Evolutionary conservation across 176 grass and related monocot species (phyloP), one percentile per base, ranked within the genome.

Genomic region (Tillandsia fasciculata): DNA sequence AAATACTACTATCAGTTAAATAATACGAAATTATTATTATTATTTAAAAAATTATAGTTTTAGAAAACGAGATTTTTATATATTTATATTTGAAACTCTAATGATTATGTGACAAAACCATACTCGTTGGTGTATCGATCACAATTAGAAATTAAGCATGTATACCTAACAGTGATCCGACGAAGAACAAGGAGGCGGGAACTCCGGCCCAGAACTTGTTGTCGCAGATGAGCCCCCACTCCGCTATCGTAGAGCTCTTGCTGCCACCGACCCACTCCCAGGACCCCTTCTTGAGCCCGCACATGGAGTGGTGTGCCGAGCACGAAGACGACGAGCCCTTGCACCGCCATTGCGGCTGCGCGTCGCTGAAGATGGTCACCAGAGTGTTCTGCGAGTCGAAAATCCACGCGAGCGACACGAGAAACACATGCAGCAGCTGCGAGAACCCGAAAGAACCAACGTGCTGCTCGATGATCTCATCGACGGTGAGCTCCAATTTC

Each of bases 221-320:
- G 71, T 73, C 83, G 10, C 83, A 86, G 18, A 81, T 24, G 76
- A 86, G 83, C 63, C 65, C 83, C 83, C 83, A 86, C 51, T 86
- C 83, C 2, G 78, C 83, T 68, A 86, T 70, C 12, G 70, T 86
- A 13, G 83, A 81, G 78, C 68, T 86, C 64, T 74, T 70, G 59
- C 66, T 53, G 14, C 83, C 78, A 15, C 67, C 78, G 20, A 86
- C 69, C 78, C 83, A 86, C 64, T 86, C 83, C 83, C 83, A 86
- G 29, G 71, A 71, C 2, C 69, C 63, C 5, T 63, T 63, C 52
- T 72, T 71, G 9, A 86, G 83, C 12, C 33, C 71, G 63, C 83
- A 86, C 63, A 86, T 81, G 3, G 48, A 26, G n/a, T n/a, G 20
- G 8, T 18, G 6, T 2, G 33, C 14, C 11, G 53, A 48, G 18